A percentile compares a stretch with the other conserved stretches of the same genome.
These are phyloP conservation scores for Elaphomyces granulatus DNA, from an alignment of 495 filamentous ascomycete species.

Conservation along the genomic window DNA sequence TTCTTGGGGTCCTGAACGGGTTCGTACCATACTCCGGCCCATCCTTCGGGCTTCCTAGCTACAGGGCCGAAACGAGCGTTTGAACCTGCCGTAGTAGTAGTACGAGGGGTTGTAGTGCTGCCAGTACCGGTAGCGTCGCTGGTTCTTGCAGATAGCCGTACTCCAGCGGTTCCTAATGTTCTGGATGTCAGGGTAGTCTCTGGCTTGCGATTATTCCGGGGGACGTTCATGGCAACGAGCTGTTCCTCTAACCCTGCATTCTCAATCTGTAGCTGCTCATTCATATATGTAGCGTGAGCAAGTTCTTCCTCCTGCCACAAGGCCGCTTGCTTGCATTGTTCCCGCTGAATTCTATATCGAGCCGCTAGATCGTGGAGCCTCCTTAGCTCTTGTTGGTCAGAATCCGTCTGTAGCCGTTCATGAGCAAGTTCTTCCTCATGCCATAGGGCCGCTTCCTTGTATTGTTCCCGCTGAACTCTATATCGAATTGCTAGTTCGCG, in stretches of 20 bases:
- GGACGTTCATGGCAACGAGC: no score
- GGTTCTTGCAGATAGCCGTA: no score
- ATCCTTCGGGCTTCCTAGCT: neutral
- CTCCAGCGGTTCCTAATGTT: no score
- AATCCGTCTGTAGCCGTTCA: neutral
- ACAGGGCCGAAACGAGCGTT: neutral
- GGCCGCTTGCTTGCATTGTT: neutral
- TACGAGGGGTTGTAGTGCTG: neutral
- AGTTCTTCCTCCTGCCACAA: neutral
- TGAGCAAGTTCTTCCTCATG: neutral
- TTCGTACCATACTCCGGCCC: neutral
- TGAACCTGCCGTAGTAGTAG: no score
- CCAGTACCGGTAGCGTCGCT: no score
- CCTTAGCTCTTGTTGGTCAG: neutral
- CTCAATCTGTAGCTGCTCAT: neutral
- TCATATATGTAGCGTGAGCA: no score
- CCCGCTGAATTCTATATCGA: neutral
- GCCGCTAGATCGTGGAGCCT: neutral
- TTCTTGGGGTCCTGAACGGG: neutral
- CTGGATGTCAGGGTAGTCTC: no score
- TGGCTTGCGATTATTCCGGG: no score
- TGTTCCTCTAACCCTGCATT: no score
- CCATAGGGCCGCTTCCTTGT: neutral
- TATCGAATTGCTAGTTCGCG: neutral
- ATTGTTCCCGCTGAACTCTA: neutral